These are phyloP conservation scores for Mycosarcoma mackinlayi DNA, from an alignment of 1,284 basidiomycete genomes.

Conservation along the genomic window DNA sequence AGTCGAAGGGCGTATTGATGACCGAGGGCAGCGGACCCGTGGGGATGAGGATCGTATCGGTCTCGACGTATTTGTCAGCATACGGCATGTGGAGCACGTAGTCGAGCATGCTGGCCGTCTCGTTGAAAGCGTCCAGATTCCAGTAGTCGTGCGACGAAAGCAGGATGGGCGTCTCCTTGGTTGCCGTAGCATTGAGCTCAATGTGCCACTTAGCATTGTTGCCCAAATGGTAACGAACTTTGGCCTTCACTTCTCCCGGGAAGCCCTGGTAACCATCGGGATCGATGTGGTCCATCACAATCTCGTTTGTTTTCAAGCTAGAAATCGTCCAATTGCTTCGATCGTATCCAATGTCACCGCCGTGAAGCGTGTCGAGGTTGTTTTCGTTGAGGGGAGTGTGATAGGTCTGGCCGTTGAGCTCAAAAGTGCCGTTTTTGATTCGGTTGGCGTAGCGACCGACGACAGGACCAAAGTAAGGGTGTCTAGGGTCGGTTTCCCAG, in stretches of 20 bases:
- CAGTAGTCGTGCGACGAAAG: conserved; percentile 66
- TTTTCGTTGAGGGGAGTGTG: conserved; percentile 53
- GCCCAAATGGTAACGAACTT: conserved; percentile 43
- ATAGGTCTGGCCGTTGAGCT: conserved; percentile 51
- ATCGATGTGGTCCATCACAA: conserved; percentile 57
- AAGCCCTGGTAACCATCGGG: conserved; percentile 63
- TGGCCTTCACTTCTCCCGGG: conserved; percentile 48
- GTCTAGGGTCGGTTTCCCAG: conserved; percentile 58
- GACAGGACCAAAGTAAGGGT: conserved; percentile 63
- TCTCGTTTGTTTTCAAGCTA: conserved; percentile 25
- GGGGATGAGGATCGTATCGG: conserved; percentile 56
- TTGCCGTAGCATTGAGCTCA: conserved; percentile 49
- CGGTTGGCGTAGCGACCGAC: conserved; percentile 63
- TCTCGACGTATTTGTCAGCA: conserved; percentile 56
- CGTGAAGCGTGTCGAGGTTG: conserved; percentile 56
- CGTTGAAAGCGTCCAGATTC: conserved; percentile 60
- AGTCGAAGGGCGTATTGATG: conserved; percentile 51
- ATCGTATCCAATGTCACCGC: conserved; percentile 62
- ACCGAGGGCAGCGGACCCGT: conserved; percentile 51
- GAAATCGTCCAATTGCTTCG: conserved; percentile 51
- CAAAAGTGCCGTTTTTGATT: conserved; percentile 65
- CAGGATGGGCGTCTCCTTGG: conserved; percentile 58
- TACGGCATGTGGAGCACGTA: conserved; percentile 57
- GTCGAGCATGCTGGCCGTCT: conserved; percentile 44
- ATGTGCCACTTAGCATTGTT: conserved; percentile 48